Evolutionary conservation across 441 rosid species (phyloP).

Genomic region (Biscutella laevigata): DNA sequence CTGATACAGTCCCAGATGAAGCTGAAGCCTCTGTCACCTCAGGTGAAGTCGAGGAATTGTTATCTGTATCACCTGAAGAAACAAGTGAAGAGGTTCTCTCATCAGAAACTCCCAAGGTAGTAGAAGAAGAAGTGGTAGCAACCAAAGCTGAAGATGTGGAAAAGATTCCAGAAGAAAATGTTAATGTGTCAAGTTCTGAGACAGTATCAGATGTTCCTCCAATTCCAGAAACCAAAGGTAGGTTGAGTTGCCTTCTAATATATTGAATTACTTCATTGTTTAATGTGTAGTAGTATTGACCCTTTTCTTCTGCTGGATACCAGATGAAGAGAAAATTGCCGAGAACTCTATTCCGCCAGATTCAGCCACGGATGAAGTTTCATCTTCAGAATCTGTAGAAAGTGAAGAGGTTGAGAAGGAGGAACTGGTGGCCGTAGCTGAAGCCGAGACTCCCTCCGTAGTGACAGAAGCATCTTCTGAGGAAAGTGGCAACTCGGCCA

Average conservation of each 20-base stretch:
- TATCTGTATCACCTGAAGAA: conserved; percentile 30
- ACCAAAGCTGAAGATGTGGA: conserved; percentile 30
- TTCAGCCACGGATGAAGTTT: conserved; percentile 25
- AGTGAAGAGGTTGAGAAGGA: conserved; percentile 33
- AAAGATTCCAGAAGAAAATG: too few species aligned
- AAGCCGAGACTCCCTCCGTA: conserved; percentile 26
- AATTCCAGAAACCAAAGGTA: conserved; percentile 36
- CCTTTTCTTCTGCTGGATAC: neutral
- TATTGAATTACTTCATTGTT: neutral
- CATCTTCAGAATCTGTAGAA: conserved; percentile 30
- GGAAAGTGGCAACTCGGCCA: conserved; percentile 24
- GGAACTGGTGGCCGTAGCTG: conserved; percentile 28
- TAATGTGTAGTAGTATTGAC: conserved; percentile 2
- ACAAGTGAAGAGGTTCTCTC: conserved; percentile 29
- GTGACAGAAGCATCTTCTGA: conserved; percentile 31
- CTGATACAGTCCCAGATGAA: too few species aligned
- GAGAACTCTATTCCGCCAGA: conserved; percentile 30
- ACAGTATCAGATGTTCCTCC: too few species aligned
- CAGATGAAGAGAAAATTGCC: conserved; percentile 30
- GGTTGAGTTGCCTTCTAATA: conserved; percentile 7
- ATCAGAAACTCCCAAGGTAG: conserved; percentile 30
- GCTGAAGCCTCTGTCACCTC: conserved; percentile 16
- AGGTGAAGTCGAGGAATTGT: conserved; percentile 20
- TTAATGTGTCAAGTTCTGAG: too few species aligned
- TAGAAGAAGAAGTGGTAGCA: conserved; percentile 35